phyloP scores from a whole-genome alignment of 1,284 basidiomycete genomes.

The Cryptococcus sp. region DNA sequence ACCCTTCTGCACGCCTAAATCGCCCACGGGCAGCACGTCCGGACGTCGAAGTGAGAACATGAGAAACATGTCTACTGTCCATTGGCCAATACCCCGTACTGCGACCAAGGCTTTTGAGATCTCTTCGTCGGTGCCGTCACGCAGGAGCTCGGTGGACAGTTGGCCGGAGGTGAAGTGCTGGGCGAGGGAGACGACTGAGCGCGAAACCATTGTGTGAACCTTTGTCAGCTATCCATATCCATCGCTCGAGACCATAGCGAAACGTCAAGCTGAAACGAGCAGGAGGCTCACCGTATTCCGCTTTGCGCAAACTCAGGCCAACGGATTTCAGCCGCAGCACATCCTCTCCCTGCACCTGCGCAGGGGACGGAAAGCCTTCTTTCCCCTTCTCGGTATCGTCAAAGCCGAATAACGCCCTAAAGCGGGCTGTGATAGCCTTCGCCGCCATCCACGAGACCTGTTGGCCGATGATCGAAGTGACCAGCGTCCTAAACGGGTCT shows the following conservation, averaged over 20 bases:
- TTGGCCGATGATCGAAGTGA: constrained; percentile 74
- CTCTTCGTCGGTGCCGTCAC: constrained; percentile 71
- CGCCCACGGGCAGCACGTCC: constrained; percentile 78
- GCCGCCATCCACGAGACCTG: constrained; percentile 93
- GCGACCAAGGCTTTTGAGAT: constrained; percentile 71
- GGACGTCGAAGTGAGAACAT: constrained; percentile 81
- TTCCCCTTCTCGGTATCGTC: constrained; percentile 11
- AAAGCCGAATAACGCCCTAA: constrained; percentile 72
- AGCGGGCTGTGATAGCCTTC: constrained; percentile 78
- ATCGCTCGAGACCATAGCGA: too few relatives aligned
- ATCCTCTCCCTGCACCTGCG: constrained; percentile 65
- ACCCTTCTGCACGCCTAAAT: constrained; percentile 79
- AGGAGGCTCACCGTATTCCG: constrained; percentile 69
- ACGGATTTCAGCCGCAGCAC: constrained; percentile 65
- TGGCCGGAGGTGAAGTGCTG: constrained; percentile 73
- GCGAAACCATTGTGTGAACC: neutral
- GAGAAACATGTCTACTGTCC: constrained; percentile 80
- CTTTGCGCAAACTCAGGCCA: constrained; percentile 76
- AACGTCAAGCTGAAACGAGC: neutral
- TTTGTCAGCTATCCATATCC: too few relatives aligned
- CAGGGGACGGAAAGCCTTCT: constrained; percentile 66
- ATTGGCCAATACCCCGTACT: constrained; percentile 73
- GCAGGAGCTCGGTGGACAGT: constrained; percentile 69
- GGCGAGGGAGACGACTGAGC: constrained; percentile 72
- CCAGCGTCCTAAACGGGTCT: constrained; percentile 60